These are phyloP conservation scores for Myxozyma geophila DNA, from an alignment of 805 yeast species.

Conservation along the genomic window DNA sequence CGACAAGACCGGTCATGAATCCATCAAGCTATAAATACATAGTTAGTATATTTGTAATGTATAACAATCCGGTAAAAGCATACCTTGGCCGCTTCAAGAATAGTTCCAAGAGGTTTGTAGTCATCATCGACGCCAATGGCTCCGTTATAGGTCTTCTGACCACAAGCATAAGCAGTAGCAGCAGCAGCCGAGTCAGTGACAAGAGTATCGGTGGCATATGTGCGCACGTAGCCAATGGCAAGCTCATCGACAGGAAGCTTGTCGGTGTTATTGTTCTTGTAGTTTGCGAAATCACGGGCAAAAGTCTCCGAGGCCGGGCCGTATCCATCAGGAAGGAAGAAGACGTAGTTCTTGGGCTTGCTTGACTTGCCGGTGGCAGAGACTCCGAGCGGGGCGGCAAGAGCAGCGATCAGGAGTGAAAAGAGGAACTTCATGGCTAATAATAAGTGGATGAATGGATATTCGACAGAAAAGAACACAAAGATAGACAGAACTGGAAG, in stretches of 20 bases:
- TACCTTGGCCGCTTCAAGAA: conserved; percentile 80
- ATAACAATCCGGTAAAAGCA: conserved; percentile 2
- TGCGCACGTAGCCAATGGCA: conserved; percentile 81
- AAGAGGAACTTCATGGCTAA: conserved; percentile 6
- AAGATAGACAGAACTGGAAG: neutral
- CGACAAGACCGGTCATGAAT: conserved; percentile 85
- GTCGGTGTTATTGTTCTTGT: conserved; percentile 21
- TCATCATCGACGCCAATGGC: conserved; percentile 84
- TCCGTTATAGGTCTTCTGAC: conserved; percentile 80
- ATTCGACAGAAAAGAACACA: neutral
- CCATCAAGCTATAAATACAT: conserved; percentile 57
- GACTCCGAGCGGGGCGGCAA: conserved; percentile 1
- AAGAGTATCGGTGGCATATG: conserved; percentile 74
- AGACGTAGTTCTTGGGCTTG: conserved; percentile 31
- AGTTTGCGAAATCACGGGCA: conserved; percentile 33
- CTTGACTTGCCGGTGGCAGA: conserved; percentile 5
- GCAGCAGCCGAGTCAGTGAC: conserved; percentile 97
- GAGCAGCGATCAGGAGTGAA: conserved; percentile 9
- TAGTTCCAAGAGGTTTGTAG: conserved; percentile 79
- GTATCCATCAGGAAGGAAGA: conserved; percentile 36
- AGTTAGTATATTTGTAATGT: neutral
- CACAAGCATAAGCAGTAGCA: conserved; percentile 92
- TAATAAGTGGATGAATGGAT: neutral
- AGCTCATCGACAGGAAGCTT: conserved; percentile 58
- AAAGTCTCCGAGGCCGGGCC: conserved; percentile 39